Conservation (phyloP, 345 rosid genomes). For the Euphorbia pulcherrima region DNA sequence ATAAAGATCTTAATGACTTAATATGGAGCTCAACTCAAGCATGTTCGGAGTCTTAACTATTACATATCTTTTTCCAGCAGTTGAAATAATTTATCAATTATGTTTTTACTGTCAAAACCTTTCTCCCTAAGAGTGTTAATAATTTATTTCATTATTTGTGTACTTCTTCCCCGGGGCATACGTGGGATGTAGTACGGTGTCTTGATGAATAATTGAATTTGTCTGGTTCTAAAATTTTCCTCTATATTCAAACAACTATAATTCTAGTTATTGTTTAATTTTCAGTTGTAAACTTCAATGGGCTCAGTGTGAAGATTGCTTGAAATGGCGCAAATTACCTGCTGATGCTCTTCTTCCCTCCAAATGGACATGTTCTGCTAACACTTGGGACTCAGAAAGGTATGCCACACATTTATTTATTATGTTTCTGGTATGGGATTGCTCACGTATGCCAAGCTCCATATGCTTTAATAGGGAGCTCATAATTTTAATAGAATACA, state of each 20-base stretch:
- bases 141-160: too few species aligned
- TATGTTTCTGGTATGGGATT: neutral
- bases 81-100: neutral
- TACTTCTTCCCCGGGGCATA: neutral
- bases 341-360: conserved; percentile 56
- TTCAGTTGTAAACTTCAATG: conserved; percentile 62
- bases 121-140: neutral
- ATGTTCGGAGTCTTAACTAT: neutral
- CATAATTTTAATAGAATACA: neutral
- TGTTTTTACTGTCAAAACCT: neutral
- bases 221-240: neutral
- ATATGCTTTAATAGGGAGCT: neutral
- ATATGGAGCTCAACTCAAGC: neutral
- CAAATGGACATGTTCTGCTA: conserved; percentile 61
- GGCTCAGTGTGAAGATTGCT: conserved; percentile 73
- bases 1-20: neutral
- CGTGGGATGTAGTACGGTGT: neutral
- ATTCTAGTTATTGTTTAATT: conserved; percentile 15
- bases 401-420: conserved; percentile 16
- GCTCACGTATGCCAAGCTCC: neutral
- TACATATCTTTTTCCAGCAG: neutral
- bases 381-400: conserved; percentile 72
- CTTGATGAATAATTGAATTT: neutral
- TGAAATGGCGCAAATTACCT: conserved; percentile 71
- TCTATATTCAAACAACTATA: neutral